Conservation (phyloP, 345 rosid species). For the Mallotus nudiflorus region DNA sequence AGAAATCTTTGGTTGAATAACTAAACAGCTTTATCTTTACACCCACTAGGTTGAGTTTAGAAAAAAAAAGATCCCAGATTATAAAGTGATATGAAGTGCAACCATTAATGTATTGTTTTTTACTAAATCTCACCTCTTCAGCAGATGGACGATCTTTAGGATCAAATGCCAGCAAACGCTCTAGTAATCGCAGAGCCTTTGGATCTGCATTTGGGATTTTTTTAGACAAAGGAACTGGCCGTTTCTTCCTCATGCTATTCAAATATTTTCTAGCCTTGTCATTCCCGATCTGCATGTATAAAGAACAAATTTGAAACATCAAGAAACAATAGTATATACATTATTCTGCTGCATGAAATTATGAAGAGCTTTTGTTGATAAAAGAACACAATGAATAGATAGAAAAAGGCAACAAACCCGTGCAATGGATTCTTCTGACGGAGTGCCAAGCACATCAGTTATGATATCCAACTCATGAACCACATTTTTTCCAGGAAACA, state of each 20-base stretch:
- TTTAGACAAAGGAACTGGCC: constrained; percentile 25
- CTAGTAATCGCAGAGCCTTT: constrained; percentile 69
- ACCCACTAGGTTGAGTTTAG: too few species aligned
- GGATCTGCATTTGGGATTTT: constrained; percentile 33
- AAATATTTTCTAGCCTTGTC: constrained; percentile 93
- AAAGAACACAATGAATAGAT: constrained; percentile 11
- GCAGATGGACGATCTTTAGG: constrained; percentile 95
- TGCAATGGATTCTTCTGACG: constrained; percentile 68
- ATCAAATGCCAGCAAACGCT: constrained; percentile 89
- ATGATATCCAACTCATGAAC: constrained; percentile 86
- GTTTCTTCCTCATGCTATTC: constrained; percentile 74
- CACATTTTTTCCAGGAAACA: constrained; percentile 97
- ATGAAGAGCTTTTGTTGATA: constrained; percentile 8
- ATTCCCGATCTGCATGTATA: constrained; percentile 71
- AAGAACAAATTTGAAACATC: constrained; percentile 24
- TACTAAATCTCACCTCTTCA: constrained; percentile 61
- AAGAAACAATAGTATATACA: constrained; percentile 4
- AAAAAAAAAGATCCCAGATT: not conserved
- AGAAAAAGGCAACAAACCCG: constrained; percentile 56
- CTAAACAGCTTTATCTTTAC: too few species aligned
- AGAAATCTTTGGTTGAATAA: too few species aligned
- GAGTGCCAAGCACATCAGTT: constrained; percentile 97
- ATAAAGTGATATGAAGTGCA: constrained; percentile 4
- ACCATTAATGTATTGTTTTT: constrained; percentile 7
- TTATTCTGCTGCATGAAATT: not conserved